Conservation (phyloP, 495 filamentous ascomycete species). For the Talaromyces stipitatus region DNA sequence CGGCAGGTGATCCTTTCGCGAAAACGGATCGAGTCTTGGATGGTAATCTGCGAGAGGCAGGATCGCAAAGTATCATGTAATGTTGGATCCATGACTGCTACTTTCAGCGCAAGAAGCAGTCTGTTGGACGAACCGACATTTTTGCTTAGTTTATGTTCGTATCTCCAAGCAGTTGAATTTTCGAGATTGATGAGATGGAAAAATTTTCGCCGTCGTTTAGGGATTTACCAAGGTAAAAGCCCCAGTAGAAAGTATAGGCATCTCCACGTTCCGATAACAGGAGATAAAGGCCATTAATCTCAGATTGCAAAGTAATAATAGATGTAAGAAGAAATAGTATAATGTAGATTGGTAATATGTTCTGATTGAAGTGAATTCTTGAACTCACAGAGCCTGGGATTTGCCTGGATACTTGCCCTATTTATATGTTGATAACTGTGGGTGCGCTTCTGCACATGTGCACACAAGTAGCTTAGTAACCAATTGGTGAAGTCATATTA, state of each 20-base stretch:
- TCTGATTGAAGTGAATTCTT: neutral
- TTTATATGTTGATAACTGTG: neutral
- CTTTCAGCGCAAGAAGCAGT: constrained; percentile 14
- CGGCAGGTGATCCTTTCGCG: constrained; percentile 14
- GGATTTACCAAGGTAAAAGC: constrained; percentile 15
- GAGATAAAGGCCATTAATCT: constrained; percentile 9
- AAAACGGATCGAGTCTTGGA: constrained; percentile 15
- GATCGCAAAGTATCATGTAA: constrained; percentile 13
- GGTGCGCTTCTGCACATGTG: no score
- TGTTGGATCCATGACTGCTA: constrained; percentile 13
- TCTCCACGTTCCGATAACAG: constrained; percentile 15
- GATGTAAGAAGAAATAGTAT: neutral
- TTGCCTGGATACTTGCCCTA: neutral
- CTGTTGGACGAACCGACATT: neutral
- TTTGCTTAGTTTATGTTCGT: constrained; percentile 7
- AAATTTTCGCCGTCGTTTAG: constrained; percentile 6
- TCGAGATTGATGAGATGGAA: constrained; percentile 14
- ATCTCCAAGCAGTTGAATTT: constrained; percentile 9
- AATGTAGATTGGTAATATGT: neutral
- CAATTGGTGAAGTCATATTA: no score
- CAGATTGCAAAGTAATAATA: neutral
- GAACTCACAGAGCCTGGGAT: neutral
- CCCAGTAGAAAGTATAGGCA: constrained; percentile 17
- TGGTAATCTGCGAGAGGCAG: constrained; percentile 12
- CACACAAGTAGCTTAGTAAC: no score